phyloP scores from a whole-genome alignment of 1,284 basidiomycete genomes.

The Papiliotrema nemorosa region DNA sequence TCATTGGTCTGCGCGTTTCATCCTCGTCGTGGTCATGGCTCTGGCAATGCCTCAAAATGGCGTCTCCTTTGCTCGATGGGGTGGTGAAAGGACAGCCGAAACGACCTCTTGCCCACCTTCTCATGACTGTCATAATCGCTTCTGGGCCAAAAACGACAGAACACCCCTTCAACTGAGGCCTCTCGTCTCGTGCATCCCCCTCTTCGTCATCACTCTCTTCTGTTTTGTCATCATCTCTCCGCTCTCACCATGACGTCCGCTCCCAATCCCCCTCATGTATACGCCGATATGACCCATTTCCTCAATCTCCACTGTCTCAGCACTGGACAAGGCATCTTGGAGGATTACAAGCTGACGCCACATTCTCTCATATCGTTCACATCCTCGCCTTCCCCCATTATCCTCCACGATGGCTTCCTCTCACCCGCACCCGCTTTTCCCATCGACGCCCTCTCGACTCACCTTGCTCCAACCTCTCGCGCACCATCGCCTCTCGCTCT shows the following conservation, averaged over 20 bases:
- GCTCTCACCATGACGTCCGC: no score
- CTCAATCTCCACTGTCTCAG: no score
- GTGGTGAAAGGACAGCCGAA: no score
- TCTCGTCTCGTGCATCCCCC: no score
- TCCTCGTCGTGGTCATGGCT: no score
- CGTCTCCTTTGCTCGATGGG: no score
- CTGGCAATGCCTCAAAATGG: no score
- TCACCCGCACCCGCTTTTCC: constrained; percentile 10
- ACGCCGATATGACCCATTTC: background rate
- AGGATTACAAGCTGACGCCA: constrained; percentile 6
- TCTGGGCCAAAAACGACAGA: no score
- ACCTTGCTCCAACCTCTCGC: constrained; percentile 1
- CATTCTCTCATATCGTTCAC: background rate
- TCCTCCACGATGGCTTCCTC: constrained; percentile 12
- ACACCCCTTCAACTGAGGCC: no score
- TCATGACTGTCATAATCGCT: no score
- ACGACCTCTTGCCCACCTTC: no score
- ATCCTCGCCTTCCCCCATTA: constrained; percentile 5
- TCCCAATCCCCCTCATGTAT: background rate
- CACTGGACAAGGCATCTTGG: no score
- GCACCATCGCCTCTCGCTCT: constrained; percentile 12
- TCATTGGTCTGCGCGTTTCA: background rate
- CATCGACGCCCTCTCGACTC: constrained; percentile 11
- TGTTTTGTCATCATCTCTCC: background rate
- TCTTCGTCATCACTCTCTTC: background rate